phyloP scores from a whole-genome alignment of 768 basidiomycete species.

The Tricholoma furcatifolium region DNA sequence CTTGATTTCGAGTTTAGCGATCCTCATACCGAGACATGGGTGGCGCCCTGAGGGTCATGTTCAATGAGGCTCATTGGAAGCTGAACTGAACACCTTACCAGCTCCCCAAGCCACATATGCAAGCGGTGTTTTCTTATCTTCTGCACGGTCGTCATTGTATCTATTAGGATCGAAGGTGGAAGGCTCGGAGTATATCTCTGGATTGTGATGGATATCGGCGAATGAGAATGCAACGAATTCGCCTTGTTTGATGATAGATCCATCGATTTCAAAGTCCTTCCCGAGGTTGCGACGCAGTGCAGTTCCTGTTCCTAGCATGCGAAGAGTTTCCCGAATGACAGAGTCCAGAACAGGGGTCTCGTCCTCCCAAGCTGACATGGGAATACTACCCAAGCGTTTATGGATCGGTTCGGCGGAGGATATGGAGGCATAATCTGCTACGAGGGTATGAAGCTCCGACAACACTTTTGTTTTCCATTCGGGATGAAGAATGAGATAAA shows the following conservation, averaged over 20 bases:
- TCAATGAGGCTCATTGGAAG: not conserved
- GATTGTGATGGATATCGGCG: constrained; percentile 31
- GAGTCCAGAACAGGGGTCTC: constrained; percentile 34
- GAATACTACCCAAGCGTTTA: constrained; percentile 32
- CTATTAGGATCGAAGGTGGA: constrained; percentile 33
- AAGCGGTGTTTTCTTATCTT: constrained; percentile 31
- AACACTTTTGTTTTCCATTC: constrained; percentile 33
- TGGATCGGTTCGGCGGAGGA: constrained; percentile 28
- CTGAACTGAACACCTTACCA: constrained; percentile 20
- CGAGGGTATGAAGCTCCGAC: constrained; percentile 27
- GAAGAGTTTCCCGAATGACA: constrained; percentile 37
- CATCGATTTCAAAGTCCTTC: constrained; percentile 24
- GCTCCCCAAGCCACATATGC: constrained; percentile 39
- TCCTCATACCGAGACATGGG: constrained; percentile 34
- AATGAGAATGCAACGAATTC: constrained; percentile 34
- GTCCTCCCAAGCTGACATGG: constrained; percentile 37
- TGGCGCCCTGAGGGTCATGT: constrained; percentile 27
- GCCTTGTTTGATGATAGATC: constrained; percentile 26
- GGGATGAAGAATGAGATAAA: constrained; percentile 30
- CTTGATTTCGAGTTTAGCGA: constrained; percentile 39
- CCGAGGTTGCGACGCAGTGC: constrained; percentile 32
- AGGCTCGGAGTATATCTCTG: constrained; percentile 32
- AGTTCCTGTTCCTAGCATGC: constrained; percentile 26
- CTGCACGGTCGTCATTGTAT: constrained; percentile 27
- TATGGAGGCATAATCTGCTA: constrained; percentile 25